A percentile compares a stretch with the other conserved stretches of the same genome.
These are phyloP conservation scores for Botryotinia calthae DNA, from an alignment of 2,329 filamentous ascomycete species.

Conservation along the genomic window DNA sequence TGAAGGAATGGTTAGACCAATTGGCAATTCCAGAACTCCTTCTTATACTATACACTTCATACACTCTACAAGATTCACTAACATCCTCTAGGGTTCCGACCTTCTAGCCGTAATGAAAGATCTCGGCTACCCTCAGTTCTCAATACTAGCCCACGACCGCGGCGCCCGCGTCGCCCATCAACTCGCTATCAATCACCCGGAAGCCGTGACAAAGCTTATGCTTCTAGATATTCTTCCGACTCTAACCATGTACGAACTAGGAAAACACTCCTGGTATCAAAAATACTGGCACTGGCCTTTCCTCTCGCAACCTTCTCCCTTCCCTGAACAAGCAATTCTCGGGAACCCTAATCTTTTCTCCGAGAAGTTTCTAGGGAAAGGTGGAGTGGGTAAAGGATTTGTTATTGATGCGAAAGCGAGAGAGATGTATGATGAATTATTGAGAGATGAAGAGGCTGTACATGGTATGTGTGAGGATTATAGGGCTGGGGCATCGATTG, in stretches of 20 bases:
- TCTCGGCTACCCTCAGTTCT: slow-evolving; percentile 45
- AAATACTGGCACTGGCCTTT: slow-evolving; percentile 61
- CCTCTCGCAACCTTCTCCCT: slow-evolving; percentile 50
- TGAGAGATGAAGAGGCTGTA: slow-evolving; percentile 42
- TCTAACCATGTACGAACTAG: slow-evolving; percentile 50
- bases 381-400: slow-evolving; percentile 21
- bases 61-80: background rate
- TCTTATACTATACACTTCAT: background rate
- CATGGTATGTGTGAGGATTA: slow-evolving; percentile 57
- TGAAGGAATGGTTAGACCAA: no score
- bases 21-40: background rate
- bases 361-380: slow-evolving; percentile 39
- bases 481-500: slow-evolving; percentile 50
- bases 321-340: slow-evolving; percentile 50
- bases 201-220: slow-evolving; percentile 40
- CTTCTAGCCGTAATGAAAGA: slow-evolving; percentile 46
- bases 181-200: slow-evolving; percentile 47
- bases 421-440: slow-evolving; percentile 27
- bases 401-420: slow-evolving; percentile 26
- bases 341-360: slow-evolving; percentile 43
- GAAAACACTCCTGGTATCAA: slow-evolving; percentile 45
- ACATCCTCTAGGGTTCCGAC: slow-evolving; percentile 37
- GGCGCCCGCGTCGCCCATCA: slow-evolving; percentile 56
- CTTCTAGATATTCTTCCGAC: slow-evolving; percentile 56
- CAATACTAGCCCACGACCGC: slow-evolving; percentile 55